A percentile compares a stretch with the other conserved stretches of the same genome.
Evolutionary conservation across 1,284 basidiomycete species (phyloP).

Genomic region (Trichosporon faecale): DNA sequence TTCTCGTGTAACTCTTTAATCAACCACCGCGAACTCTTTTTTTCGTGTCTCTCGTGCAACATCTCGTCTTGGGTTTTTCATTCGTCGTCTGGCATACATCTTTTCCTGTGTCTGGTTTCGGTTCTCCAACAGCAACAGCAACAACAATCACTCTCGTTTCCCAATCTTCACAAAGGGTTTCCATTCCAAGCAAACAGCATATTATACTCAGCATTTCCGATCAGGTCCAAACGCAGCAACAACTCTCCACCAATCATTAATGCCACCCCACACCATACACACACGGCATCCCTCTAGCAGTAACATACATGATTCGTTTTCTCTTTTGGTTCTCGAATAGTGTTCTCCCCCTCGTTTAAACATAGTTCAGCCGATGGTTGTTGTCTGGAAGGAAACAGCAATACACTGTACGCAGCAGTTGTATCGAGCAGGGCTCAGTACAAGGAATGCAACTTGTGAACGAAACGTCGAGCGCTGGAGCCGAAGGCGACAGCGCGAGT

Average conservation of each 20-base stretch:
- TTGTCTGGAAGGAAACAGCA: constrained; percentile 2
- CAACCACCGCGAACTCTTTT: background rate
- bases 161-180: background rate
- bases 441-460: constrained; percentile 7
- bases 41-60: background rate
- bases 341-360: background rate
- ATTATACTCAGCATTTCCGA: background rate
- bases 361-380: background rate
- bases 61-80: background rate
- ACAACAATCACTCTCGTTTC: background rate
- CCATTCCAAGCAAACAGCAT: background rate
- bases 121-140: background rate
- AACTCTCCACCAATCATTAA: background rate
- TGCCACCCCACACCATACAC: background rate
- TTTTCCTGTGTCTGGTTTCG: background rate
- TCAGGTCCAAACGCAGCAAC: background rate
- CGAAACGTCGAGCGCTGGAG: background rate
- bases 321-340: background rate
- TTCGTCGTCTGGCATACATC: constrained; percentile 5
- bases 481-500: too few species aligned
- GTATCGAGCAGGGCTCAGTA: constrained; percentile 7
- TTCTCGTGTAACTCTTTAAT: background rate
- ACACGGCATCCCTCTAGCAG: background rate
- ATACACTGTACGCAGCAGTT: constrained; percentile 5
- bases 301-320: background rate